Conservation (phyloP, 148 eudicot species). For the Rhododendron mucronatum region DNA sequence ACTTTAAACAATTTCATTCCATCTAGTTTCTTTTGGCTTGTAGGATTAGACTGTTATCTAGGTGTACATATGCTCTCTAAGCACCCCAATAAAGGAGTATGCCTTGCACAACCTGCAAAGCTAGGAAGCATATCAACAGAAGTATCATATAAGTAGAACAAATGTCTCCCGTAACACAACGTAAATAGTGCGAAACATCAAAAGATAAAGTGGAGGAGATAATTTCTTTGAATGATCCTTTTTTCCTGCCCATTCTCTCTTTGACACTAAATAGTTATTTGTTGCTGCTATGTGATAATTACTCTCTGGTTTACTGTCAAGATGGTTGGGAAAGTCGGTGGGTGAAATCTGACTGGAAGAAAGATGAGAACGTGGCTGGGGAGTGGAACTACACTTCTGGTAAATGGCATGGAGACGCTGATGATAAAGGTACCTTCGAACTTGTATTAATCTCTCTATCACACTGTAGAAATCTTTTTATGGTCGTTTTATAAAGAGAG, state of each 20-base stretch:
- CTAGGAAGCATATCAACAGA: too few species aligned
- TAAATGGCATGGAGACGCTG: conserved; percentile 86
- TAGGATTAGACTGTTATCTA: background rate
- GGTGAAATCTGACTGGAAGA: conserved; percentile 98
- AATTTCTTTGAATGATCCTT: too few species aligned
- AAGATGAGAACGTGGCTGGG: conserved; percentile 87
- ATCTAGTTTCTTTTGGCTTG: background rate
- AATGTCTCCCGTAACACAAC: too few species aligned
- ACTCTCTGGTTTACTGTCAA: conserved; percentile 14
- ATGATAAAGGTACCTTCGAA: conserved; percentile 63
- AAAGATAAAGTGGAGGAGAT: too few species aligned
- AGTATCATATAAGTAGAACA: too few species aligned
- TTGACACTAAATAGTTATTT: background rate
- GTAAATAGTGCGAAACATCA: too few species aligned
- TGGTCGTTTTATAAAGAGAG: too few species aligned
- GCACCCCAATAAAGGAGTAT: background rate
- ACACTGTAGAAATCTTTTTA: background rate
- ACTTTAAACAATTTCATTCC: background rate
- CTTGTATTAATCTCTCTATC: background rate
- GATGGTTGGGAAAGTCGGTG: conserved; percentile 94
- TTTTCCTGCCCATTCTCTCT: background rate
- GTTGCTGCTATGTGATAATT: background rate
- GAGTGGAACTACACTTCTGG: conserved; percentile 98
- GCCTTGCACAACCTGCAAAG: too few species aligned
- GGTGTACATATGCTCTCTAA: background rate